A percentile compares a stretch with the other conserved stretches of the same genome.
Conservation (phyloP, 257 asterid genomes). For the Coffea canephora region DNA sequence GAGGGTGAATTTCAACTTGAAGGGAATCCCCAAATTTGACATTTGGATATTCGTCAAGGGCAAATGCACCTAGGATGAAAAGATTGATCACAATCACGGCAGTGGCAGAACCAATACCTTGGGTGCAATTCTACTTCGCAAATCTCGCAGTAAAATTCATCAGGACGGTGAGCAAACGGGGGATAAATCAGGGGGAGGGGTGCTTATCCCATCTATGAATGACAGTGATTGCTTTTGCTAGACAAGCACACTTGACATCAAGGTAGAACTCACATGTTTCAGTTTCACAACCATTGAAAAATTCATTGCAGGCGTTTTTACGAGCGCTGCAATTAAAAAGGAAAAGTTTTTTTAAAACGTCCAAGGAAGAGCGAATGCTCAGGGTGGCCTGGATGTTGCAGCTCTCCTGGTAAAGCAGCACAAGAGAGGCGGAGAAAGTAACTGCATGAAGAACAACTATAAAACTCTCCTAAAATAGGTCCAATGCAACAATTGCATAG, state of each 20-base stretch:
- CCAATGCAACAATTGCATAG: background rate
- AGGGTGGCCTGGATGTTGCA: background rate
- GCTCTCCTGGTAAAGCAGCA: background rate
- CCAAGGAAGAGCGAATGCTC: background rate
- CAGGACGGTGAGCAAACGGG: background rate
- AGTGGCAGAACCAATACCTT: background rate
- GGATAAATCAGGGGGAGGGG: background rate
- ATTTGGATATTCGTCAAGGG: too few relatives aligned
- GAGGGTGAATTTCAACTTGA: background rate
- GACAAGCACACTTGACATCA: slow-evolving; percentile 1
- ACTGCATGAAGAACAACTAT: background rate
- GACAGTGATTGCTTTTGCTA: background rate
- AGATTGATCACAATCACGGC: background rate
- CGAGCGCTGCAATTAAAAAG: background rate
- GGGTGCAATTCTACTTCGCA: slow-evolving; percentile 15
- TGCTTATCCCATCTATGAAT: background rate
- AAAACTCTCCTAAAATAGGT: background rate
- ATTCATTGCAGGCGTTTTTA: background rate
- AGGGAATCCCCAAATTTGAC: background rate
- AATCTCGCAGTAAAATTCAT: background rate
- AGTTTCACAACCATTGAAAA: background rate
- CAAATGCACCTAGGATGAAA: slow-evolving; percentile 1
- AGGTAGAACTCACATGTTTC: background rate
- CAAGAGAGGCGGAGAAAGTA: background rate
- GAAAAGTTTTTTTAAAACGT: background rate